phyloP scores from a whole-genome alignment of 1,139 yeast species.

The Candida pseudocylindracea region DNA sequence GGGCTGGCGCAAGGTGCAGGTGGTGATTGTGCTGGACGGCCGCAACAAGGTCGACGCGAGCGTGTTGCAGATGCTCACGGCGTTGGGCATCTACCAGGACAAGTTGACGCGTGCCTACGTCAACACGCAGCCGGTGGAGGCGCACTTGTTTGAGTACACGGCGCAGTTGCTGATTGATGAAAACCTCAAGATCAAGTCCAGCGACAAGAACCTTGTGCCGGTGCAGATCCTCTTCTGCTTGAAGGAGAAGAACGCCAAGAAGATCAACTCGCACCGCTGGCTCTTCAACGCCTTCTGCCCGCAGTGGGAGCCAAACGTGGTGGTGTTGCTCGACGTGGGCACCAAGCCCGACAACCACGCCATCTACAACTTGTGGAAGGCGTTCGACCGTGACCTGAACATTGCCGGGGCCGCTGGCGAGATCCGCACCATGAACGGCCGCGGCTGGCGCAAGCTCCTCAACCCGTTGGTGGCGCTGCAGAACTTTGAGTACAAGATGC shows the following conservation, averaged over 20 bases:
- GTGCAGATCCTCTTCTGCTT: slow-evolving; percentile 81
- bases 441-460: slow-evolving; percentile 51
- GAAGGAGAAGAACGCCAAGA: slow-evolving; percentile 74
- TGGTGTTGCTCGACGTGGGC: slow-evolving; percentile 75
- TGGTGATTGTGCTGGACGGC: slow-evolving; percentile 80
- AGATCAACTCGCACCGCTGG: slow-evolving; percentile 93
- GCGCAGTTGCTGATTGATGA: slow-evolving; percentile 77
- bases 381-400: slow-evolving; percentile 84
- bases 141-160: slow-evolving; percentile 86
- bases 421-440: slow-evolving; percentile 84
- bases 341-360: slow-evolving; percentile 76
- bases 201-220: slow-evolving; percentile 70
- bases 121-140: slow-evolving; percentile 72
- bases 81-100: slow-evolving; percentile 90
- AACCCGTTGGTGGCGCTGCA: slow-evolving; percentile 94
- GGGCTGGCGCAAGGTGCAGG: slow-evolving; percentile 91
- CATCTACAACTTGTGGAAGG: slow-evolving; percentile 85
- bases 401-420: slow-evolving; percentile 99
- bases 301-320: slow-evolving; percentile 68
- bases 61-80: slow-evolving; percentile 67
- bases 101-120: slow-evolving; percentile 90
- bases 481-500: slow-evolving; percentile 90
- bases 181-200: slow-evolving; percentile 57
- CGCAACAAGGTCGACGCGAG: slow-evolving; percentile 69
- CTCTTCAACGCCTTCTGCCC: slow-evolving; percentile 86